Conservation (phyloP, 495 filamentous ascomycete species). For the Aspergillus steynii region DNA sequence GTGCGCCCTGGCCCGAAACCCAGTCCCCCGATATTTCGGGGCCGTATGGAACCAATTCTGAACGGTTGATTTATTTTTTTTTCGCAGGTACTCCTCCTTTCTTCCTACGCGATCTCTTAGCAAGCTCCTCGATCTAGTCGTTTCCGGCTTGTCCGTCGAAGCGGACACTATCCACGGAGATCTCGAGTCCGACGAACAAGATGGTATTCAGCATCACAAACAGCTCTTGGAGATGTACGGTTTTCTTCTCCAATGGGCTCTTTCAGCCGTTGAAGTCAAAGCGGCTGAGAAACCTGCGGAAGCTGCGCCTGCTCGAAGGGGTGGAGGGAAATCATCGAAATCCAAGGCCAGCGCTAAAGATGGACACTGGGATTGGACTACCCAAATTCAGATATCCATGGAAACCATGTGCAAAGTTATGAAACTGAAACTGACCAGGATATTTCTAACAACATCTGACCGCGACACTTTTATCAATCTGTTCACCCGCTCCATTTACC, state of each 20-base stretch:
- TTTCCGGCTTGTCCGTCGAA: constrained; percentile 91
- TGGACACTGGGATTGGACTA: constrained; percentile 81
- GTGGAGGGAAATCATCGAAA: constrained; percentile 74
- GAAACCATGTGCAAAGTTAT: constrained; percentile 95
- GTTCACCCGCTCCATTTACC: constrained; percentile 90
- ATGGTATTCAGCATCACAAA: constrained; percentile 81
- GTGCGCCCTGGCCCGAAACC: constrained; percentile 73
- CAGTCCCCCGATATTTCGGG: constrained; percentile 38
- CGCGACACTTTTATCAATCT: constrained; percentile 91
- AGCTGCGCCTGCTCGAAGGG: constrained; percentile 65
- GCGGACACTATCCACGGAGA: constrained; percentile 84
- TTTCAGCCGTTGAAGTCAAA: constrained; percentile 89
- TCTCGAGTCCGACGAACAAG: constrained; percentile 87
- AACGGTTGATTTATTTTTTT: constrained; percentile 51
- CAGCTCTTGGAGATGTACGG: constrained; percentile 90
- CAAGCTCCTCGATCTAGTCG: constrained; percentile 90
- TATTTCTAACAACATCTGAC: constrained; percentile 96
- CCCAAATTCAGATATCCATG: constrained; percentile 83
- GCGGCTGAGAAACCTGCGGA: constrained; percentile 83
- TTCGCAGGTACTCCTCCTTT: constrained; percentile 75
- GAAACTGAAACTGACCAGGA: constrained; percentile 85
- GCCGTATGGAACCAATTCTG: constrained; percentile 54
- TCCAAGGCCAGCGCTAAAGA: constrained; percentile 68
- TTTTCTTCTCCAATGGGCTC: constrained; percentile 92
- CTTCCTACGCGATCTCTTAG: constrained; percentile 79